Conservation (phyloP, 257 asterid species). For the Asclepias syriaca region DNA sequence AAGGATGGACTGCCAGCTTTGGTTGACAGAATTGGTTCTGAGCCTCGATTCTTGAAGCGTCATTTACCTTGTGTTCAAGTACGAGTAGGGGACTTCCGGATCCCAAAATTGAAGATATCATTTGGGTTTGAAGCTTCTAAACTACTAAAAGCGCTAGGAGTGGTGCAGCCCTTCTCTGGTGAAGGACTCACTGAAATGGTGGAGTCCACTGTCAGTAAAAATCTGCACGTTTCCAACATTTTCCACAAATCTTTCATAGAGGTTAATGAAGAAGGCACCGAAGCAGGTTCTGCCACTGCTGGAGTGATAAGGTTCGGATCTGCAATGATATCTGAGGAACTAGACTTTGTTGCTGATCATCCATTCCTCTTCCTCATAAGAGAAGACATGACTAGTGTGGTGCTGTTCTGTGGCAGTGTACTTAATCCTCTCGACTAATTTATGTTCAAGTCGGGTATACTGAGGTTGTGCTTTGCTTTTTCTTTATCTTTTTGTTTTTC, state of each 20-base stretch:
- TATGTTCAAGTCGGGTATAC: not conserved
- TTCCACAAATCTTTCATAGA: constrained; percentile 38
- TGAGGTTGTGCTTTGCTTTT: not conserved
- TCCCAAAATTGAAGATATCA: constrained; percentile 27
- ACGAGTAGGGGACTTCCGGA: constrained; percentile 8
- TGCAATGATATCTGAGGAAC: not conserved
- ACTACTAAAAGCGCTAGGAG: constrained; percentile 27
- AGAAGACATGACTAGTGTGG: constrained; percentile 33
- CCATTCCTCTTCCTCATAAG: constrained; percentile 34
- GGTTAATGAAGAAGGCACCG: constrained; percentile 43
- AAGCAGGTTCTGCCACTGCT: constrained; percentile 38
- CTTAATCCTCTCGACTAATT: constrained; percentile 21
- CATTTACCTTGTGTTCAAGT: constrained; percentile 11
- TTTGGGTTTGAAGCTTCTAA: constrained; percentile 30
- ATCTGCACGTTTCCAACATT: constrained; percentile 31
- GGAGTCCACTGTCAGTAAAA: constrained; percentile 19
- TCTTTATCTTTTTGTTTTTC: not conserved
- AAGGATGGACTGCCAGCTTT: constrained; percentile 18
- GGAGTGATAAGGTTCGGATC: not conserved
- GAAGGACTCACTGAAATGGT: constrained; percentile 35
- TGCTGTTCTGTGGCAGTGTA: constrained; percentile 30
- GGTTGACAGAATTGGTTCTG: constrained; percentile 13
- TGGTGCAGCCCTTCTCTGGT: constrained; percentile 30
- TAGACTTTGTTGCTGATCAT: constrained; percentile 38
- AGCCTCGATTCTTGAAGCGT: constrained; percentile 24